Percentiles rank a stretch among this genome's conserved stretches.
Conservation (phyloP, 495 filamentous ascomycete species). For the Penicillium macrosclerotiorum region DNA sequence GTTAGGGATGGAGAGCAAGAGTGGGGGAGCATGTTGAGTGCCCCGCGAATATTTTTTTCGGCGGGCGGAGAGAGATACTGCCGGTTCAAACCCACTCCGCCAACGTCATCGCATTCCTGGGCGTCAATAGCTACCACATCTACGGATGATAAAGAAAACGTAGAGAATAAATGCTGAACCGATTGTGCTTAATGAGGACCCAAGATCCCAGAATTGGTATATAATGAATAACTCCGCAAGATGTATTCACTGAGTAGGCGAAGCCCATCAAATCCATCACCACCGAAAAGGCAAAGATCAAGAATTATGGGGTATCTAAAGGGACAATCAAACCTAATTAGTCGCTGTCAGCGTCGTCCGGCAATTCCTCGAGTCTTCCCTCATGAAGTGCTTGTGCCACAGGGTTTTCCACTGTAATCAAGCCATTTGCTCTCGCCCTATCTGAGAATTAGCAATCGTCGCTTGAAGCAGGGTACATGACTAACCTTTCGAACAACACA, state of each 20-base stretch:
- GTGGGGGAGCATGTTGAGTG: constrained; percentile 20
- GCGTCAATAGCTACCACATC: too few species aligned
- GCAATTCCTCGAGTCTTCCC: constrained; percentile 74
- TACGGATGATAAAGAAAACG: too few species aligned
- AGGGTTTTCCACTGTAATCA: constrained; percentile 83
- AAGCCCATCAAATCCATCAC: neutral
- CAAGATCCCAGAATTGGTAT: neutral
- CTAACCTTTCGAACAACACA: constrained; percentile 88
- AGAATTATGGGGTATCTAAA: too few species aligned
- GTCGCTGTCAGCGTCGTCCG: constrained; percentile 45
- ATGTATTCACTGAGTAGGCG: neutral
- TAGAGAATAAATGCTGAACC: too few species aligned
- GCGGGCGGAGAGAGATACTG: constrained; percentile 32
- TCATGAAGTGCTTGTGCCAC: constrained; percentile 70
- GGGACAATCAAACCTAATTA: constrained; percentile 14
- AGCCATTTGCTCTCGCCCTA: constrained; percentile 78
- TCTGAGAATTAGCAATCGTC: constrained; percentile 18
- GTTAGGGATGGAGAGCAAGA: neutral
- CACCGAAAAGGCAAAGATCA: neutral
- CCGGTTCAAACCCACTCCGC: constrained; percentile 9
- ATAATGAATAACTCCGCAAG: neutral
- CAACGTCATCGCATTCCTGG: constrained; percentile 28
- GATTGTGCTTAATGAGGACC: too few species aligned
- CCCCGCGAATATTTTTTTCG: constrained; percentile 39
- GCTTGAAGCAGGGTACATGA: neutral